A percentile compares a stretch with the other conserved stretches of the same genome.
These are phyloP conservation scores for Epichloe festucae DNA, from an alignment of 2,329 filamentous ascomycete genomes.

Conservation along the genomic window DNA sequence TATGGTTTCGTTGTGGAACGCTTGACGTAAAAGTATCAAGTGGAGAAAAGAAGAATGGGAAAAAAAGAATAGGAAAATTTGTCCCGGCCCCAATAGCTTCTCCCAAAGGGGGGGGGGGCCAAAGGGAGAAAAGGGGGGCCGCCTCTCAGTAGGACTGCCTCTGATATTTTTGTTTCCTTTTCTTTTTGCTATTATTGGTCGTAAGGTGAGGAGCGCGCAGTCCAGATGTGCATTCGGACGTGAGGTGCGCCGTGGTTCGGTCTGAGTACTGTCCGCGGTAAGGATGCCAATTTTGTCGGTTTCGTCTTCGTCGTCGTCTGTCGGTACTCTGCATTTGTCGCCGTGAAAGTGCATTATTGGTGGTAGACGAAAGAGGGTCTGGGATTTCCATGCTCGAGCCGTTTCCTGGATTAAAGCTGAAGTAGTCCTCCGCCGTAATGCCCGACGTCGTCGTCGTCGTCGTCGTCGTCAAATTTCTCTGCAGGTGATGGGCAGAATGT, in stretches of 20 bases:
- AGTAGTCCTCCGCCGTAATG: background rate
- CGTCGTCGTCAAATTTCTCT: background rate
- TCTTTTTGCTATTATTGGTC: background rate
- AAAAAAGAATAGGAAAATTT: constrained; percentile 1
- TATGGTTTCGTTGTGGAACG: constrained; percentile 23
- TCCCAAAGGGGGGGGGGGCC: background rate
- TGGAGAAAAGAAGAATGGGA: background rate
- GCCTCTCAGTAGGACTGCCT: background rate
- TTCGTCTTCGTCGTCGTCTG: constrained; percentile 5
- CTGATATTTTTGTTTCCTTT: background rate
- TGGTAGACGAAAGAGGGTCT: background rate
- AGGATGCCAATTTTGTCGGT: background rate
- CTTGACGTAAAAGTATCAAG: constrained; percentile 16
- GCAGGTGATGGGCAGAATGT: background rate
- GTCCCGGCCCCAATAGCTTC: background rate
- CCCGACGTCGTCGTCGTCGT: background rate
- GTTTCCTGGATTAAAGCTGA: background rate
- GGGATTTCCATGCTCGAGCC: background rate
- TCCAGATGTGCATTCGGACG: background rate
- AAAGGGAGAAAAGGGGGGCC: too few species aligned
- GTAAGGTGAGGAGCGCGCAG: background rate
- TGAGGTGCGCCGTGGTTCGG: background rate
- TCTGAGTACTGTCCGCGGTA: background rate
- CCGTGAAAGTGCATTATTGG: background rate
- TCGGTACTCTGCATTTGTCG: background rate